Percentiles rank a stretch among this genome's conserved stretches.
Evolutionary conservation across 345 rosid species (phyloP).

Genomic region (Nasturtium officinale): DNA sequence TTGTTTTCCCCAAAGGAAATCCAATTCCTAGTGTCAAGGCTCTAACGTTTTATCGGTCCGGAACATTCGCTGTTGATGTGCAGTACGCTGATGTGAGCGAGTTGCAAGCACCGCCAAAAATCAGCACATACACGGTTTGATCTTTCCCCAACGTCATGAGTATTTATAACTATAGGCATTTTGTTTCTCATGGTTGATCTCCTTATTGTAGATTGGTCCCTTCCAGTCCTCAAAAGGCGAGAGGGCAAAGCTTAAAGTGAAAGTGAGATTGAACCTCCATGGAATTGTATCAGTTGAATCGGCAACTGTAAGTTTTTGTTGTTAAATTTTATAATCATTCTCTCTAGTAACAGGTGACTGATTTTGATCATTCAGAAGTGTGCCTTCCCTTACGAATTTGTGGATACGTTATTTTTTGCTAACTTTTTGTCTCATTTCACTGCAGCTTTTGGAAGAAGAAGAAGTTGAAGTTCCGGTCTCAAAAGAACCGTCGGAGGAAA

Average conservation of each 20-base stretch:
- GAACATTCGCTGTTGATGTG: constrained; percentile 77
- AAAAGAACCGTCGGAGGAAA: constrained; percentile 60
- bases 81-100: constrained; percentile 68
- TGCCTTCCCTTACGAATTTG: background rate
- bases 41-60: constrained; percentile 75
- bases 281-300: constrained; percentile 85
- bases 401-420: background rate
- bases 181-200: constrained; percentile 31
- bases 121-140: constrained; percentile 79
- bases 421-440: background rate
- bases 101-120: constrained; percentile 69
- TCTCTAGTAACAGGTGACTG: background rate
- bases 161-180: constrained; percentile 18
- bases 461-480: constrained; percentile 82
- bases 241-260: constrained; percentile 82
- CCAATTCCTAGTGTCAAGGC: constrained; percentile 85
- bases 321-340: background rate
- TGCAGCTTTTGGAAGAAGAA: constrained; percentile 93
- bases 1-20: constrained; percentile 89
- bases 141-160: background rate
- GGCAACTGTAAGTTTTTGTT: constrained; percentile 64
- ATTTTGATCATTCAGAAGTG: background rate
- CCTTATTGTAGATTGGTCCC: constrained; percentile 76
- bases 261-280: constrained; percentile 81
- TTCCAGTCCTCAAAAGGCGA: constrained; percentile 75